These are phyloP conservation scores for Yamadazyma sp. DNA, from an alignment of 1,139 yeast genomes.

Conservation along the genomic window DNA sequence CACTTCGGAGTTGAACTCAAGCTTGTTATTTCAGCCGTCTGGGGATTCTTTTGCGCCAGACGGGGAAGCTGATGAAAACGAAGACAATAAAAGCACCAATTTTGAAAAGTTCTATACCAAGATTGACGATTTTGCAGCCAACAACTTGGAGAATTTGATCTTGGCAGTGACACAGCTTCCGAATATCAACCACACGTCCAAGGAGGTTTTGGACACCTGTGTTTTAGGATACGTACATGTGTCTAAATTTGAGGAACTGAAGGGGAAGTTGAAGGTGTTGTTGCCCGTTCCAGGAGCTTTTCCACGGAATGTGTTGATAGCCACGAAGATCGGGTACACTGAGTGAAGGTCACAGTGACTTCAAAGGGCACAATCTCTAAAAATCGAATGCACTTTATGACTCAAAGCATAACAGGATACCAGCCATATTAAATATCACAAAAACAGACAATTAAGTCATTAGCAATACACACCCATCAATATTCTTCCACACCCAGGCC, in stretches of 20 bases:
- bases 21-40: constrained; percentile 44
- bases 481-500: too few species aligned
- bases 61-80: constrained; percentile 24
- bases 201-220: constrained; percentile 55
- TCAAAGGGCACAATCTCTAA: constrained; percentile 3
- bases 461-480: too few species aligned
- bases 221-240: constrained; percentile 66
- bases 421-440: too few species aligned
- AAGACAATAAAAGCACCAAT: constrained; percentile 26
- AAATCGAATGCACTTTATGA: neutral
- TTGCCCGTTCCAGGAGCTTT: constrained; percentile 86
- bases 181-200: constrained; percentile 46
- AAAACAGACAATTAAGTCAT: too few species aligned
- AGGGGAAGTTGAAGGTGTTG: constrained; percentile 67
- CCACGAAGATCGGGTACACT: constrained; percentile 32
- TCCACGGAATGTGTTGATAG: constrained; percentile 49
- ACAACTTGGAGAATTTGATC: constrained; percentile 67
- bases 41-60: constrained; percentile 45
- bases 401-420: too few species aligned
- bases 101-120: constrained; percentile 35
- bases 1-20: constrained; percentile 36
- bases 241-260: constrained; percentile 59
- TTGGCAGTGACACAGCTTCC: constrained; percentile 72
- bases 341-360: too few species aligned
- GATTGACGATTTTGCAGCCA: constrained; percentile 49